Evolutionary conservation across 352 stramenopile species (phyloP), one percentile per base, ranked within the genome.

Genomic region (Globisporangium recalcitrans): DNA sequence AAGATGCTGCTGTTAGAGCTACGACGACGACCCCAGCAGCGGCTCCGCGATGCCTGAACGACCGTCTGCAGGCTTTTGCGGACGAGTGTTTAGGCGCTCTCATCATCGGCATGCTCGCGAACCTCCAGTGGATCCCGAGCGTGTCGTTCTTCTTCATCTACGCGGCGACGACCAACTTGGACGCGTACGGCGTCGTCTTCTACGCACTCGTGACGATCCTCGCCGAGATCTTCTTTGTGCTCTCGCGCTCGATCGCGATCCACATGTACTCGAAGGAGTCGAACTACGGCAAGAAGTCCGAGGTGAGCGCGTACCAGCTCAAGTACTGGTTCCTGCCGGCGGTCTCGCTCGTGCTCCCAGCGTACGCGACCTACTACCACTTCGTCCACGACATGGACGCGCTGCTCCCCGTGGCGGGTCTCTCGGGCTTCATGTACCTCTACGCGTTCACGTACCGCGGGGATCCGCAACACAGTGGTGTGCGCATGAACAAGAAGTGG

Each of bases 381-480:
- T 88, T 81, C 55, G 65, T 79, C 2, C 53, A 80, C 52, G 65
- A 75, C 34, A 62, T 80, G 31, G 72, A 84, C 0, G 80, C 77
- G 3, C 65, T 77, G 21, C 36, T 77, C 4, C 70, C 82, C 2
- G 60, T 91, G 19, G 59, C 75, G 1, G 29, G 72, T 11, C 68
- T 91, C 22, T 72, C 82, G 1, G 69, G 65, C 10, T 80, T 79
- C 27, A 60, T 88, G 27, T 93, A 89, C 68, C 44, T 81, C 38
- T 92, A 91, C 64, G 70, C 86, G 56, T 65, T 80, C 53, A 86
- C 81, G 24, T 92, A 91, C 62, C 65, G 77, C 4, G 83, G 80
- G 9, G 71, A 87, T 13, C 83, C 85, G 10, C 73, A 89, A 46
- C 73, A 86, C 64, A 82, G 78, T 10, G 85, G 83, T 5, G 69